Conservation (phyloP, 371 early-diverging fungal genomes). For the Lichtheimia corymbifera region DNA sequence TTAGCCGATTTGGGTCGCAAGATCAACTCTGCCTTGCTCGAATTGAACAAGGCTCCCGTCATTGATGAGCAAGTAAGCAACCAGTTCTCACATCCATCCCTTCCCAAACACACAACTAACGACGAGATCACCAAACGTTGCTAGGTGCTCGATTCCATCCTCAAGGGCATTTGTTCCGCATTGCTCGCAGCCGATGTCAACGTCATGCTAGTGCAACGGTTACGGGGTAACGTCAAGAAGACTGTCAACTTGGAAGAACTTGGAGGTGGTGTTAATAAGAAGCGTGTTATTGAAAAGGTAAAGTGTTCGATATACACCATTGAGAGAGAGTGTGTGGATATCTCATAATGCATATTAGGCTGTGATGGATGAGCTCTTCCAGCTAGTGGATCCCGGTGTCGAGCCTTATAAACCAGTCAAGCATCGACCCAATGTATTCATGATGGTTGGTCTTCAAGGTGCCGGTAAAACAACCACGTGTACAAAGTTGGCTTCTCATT, state of each 20-base stretch:
- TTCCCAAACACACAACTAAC: too few species aligned
- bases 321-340: too few species aligned
- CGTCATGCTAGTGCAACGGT: slow-evolving; percentile 82
- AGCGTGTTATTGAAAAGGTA: slow-evolving; percentile 88
- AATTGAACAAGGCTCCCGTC: slow-evolving; percentile 80
- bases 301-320: too few species aligned
- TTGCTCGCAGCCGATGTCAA: slow-evolving; percentile 96
- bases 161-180: slow-evolving; percentile 90
- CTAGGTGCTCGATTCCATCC: slow-evolving; percentile 81
- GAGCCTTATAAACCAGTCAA: slow-evolving; percentile 90
- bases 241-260: slow-evolving; percentile 83
- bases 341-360: slow-evolving; percentile 46
- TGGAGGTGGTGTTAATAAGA: slow-evolving; percentile 81
- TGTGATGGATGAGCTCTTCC: slow-evolving; percentile 94
- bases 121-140: neutral
- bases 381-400: slow-evolving; percentile 92
- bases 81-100: too few species aligned
- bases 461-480: slow-evolving; percentile 99
- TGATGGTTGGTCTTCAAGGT: slow-evolving; percentile 99
- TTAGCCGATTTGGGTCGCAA: slow-evolving; percentile 90
- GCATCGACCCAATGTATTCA: slow-evolving; percentile 86
- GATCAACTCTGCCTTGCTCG: slow-evolving; percentile 82
- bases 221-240: slow-evolving; percentile 88
- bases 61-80: slow-evolving; percentile 84
- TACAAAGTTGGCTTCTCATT: slow-evolving; percentile 97